Conservation (phyloP, 345 rosid species). For the Corchorus capsularis region DNA sequence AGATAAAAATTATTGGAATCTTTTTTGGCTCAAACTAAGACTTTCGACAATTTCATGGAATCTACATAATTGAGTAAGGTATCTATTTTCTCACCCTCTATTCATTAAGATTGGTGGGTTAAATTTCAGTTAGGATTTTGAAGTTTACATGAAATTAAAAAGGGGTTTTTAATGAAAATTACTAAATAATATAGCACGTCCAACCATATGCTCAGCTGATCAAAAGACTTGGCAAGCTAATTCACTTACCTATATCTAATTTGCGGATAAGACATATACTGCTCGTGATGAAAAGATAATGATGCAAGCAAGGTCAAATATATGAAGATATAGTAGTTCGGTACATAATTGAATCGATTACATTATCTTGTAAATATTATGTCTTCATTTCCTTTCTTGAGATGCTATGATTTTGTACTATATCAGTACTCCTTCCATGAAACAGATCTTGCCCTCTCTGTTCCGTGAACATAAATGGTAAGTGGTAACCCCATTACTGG, state of each 20-base stretch:
- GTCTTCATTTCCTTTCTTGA: not conserved
- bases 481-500: not conserved
- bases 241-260: not conserved
- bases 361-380: not conserved
- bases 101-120: too few relatives aligned
- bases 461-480: not conserved
- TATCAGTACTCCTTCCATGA: not conserved
- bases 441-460: not conserved
- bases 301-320: not conserved
- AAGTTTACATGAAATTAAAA: too few relatives aligned
- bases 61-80: too few relatives aligned
- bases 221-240: not conserved
- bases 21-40: too few relatives aligned
- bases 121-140: too few relatives aligned
- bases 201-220: constrained; percentile 84
- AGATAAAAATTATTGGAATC: too few relatives aligned
- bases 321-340: not conserved
- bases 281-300: not conserved
- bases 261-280: not conserved
- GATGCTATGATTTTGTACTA: not conserved
- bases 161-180: too few relatives aligned
- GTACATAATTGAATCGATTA: not conserved
- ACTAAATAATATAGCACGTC: constrained; percentile 48
- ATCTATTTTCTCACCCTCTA: too few relatives aligned
- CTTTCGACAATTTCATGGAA: too few relatives aligned